These are phyloP conservation scores for Aspergillus bombycis DNA, from an alignment of 2,329 filamentous ascomycete genomes.

Conservation along the genomic window DNA sequence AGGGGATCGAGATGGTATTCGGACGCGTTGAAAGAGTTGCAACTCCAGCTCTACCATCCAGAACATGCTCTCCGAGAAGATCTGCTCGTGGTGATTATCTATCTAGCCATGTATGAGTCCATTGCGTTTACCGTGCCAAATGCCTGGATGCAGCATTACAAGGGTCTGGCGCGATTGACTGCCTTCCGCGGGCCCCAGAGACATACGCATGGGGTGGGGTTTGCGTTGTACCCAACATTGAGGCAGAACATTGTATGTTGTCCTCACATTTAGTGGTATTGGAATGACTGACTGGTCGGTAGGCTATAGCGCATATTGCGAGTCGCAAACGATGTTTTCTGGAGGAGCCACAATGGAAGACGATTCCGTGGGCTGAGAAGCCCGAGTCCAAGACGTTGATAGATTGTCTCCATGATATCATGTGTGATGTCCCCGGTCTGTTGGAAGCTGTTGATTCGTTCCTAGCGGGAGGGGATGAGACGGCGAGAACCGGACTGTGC, in stretches of 20 bases:
- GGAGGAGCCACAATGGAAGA: not conserved
- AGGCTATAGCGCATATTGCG: not conserved
- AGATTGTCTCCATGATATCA: not conserved
- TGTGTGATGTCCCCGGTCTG: not conserved
- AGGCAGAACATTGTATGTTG: not conserved
- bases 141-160: not conserved
- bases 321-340: not conserved
- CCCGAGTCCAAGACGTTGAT: not conserved
- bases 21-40: not conserved
- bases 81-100: not conserved
- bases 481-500: not conserved
- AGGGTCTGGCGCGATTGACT: not conserved
- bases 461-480: not conserved
- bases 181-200: not conserved
- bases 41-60: not conserved
- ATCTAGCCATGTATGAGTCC: not conserved
- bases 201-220: not conserved
- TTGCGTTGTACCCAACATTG: not conserved
- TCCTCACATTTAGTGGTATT: not conserved
- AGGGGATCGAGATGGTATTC: not conserved
- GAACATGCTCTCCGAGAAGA: not conserved
- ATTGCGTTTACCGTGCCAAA: not conserved
- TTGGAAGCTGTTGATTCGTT: not conserved
- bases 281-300: not conserved
- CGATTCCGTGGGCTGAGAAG: not conserved